Percentiles rank a stretch among this genome's conserved stretches.
These are phyloP conservation scores for Metschnikowia orientalis DNA, from an alignment of 805 yeast genomes.

Conservation along the genomic window DNA sequence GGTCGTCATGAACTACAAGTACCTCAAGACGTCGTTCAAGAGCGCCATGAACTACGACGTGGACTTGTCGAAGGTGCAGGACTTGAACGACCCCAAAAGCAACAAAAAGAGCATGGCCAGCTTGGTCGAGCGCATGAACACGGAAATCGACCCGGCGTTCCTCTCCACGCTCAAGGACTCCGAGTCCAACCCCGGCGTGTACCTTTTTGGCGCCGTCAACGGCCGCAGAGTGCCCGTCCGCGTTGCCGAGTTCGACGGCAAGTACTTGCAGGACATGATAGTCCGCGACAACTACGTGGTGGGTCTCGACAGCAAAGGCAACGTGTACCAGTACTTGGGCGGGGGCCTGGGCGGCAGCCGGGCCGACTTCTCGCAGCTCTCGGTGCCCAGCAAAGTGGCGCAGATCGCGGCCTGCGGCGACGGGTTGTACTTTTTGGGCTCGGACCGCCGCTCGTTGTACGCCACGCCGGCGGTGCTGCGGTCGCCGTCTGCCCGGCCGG, in stretches of 20 bases:
- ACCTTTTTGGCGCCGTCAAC: constrained; percentile 31
- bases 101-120: constrained; percentile 26
- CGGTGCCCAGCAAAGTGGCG: constrained; percentile 27
- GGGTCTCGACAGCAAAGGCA: constrained; percentile 66
- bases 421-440: constrained; percentile 40
- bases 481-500: neutral
- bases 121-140: constrained; percentile 24
- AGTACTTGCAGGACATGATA: constrained; percentile 52
- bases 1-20: constrained; percentile 39
- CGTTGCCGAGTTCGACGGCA: constrained; percentile 59
- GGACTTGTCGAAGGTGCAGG: constrained; percentile 35
- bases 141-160: constrained; percentile 21
- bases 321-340: constrained; percentile 68
- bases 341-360: constrained; percentile 25
- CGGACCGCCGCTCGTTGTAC: constrained; percentile 41
- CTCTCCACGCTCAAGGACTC: constrained; percentile 22
- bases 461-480: neutral
- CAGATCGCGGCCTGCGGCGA: constrained; percentile 48
- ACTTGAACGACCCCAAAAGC: constrained; percentile 27
- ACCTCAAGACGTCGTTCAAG: constrained; percentile 30
- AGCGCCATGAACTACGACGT: constrained; percentile 34
- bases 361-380: constrained; percentile 10
- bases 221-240: constrained; percentile 52
- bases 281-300: constrained; percentile 45
- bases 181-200: constrained; percentile 28